Evolutionary conservation across 106 monocot species (phyloP).

Genomic region (Dactylorhiza incarnata): DNA sequence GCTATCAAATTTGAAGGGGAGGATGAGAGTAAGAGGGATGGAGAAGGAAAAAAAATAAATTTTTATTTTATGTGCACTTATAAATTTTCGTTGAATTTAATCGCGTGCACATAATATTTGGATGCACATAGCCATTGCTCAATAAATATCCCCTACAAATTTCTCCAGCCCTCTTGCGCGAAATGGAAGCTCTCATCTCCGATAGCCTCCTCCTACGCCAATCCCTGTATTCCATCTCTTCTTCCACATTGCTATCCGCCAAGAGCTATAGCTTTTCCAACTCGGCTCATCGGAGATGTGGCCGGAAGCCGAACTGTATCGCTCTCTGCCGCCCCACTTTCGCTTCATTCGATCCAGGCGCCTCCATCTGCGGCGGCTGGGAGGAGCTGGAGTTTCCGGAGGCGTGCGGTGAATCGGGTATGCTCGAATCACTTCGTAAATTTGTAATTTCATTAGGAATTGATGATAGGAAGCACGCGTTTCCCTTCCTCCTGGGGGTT

Average conservation of each 20-base stretch:
- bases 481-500: slow-evolving; percentile 46
- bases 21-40: no score
- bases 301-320: not conserved
- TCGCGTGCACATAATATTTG: no score
- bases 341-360: slow-evolving; percentile 7
- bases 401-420: not conserved
- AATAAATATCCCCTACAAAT: not conserved
- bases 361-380: slow-evolving; percentile 48
- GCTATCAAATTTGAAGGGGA: no score
- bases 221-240: not conserved
- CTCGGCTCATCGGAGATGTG: not conserved
- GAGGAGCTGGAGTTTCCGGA: slow-evolving; percentile 39
- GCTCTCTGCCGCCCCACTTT: slow-evolving; percentile 12
- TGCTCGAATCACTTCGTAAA: slow-evolving; percentile 16
- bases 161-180: not conserved
- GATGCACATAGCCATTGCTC: no score
- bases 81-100: no score
- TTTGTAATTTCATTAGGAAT: slow-evolving; percentile 31
- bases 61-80: no score
- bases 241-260: not conserved
- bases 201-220: slow-evolving; percentile 2
- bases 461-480: slow-evolving; percentile 30
- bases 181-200: slow-evolving; percentile 4
- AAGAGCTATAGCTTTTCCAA: not conserved
- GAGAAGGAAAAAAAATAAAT: no score